These are phyloP conservation scores for Saccharomycopsis malanga DNA, from an alignment of 805 yeast genomes.

Conservation along the genomic window DNA sequence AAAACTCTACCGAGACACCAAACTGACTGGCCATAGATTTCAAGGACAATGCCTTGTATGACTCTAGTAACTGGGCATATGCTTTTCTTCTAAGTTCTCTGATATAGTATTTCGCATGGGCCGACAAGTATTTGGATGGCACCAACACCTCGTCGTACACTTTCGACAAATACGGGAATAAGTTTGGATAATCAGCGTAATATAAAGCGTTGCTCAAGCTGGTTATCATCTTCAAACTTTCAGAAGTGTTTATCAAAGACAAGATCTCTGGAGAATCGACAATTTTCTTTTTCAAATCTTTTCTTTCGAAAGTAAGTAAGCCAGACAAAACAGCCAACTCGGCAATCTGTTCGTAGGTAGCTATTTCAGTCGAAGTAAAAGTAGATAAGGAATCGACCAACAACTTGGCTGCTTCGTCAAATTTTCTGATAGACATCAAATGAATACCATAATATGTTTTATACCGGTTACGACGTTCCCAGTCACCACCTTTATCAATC, in stretches of 20 bases:
- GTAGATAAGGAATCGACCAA: constrained; percentile 90
- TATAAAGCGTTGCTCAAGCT: constrained; percentile 80
- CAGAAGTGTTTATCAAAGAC: constrained; percentile 65
- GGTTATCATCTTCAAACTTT: constrained; percentile 70
- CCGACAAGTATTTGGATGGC: constrained; percentile 57
- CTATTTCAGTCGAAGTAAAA: constrained; percentile 85
- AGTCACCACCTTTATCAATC: constrained; percentile 96
- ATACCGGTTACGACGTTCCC: constrained; percentile 96
- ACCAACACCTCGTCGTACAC: constrained; percentile 67
- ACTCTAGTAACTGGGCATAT: constrained; percentile 87
- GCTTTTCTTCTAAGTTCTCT: constrained; percentile 94
- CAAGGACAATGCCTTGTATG: constrained; percentile 83
- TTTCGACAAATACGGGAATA: constrained; percentile 68
- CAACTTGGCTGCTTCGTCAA: constrained; percentile 75
- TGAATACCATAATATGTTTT: constrained; percentile 88
- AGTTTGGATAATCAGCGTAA: constrained; percentile 77
- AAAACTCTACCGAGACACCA: constrained; percentile 79
- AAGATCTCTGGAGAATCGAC: constrained; percentile 93
- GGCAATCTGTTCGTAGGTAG: constrained; percentile 85
- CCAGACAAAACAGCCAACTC: constrained; percentile 87
- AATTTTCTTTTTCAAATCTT: constrained; percentile 72
- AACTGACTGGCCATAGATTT: constrained; percentile 92
- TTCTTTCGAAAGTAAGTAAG: constrained; percentile 71
- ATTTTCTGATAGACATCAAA: constrained; percentile 76
- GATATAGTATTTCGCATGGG: constrained; percentile 77